phyloP scores from a whole-genome alignment of 2,329 filamentous ascomycete species.

The Westerdykella ornata region DNA sequence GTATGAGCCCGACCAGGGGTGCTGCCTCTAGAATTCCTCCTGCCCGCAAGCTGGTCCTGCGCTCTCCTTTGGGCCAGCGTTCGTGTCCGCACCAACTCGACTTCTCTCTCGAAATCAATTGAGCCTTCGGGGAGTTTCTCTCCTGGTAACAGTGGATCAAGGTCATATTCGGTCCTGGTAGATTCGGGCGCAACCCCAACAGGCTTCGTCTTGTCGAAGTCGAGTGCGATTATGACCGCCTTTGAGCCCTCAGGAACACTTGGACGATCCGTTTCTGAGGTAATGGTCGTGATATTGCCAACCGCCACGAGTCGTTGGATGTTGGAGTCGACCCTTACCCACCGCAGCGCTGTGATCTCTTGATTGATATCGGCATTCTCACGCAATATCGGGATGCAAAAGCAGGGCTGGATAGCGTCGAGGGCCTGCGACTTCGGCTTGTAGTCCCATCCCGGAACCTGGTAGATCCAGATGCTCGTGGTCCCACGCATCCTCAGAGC shows the following conservation, averaged over 20 bases:
- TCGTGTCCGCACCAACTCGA: conserved; percentile 35
- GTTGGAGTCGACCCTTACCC: conserved; percentile 26
- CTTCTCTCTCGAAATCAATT: conserved; percentile 38
- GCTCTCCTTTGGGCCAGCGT: conserved; percentile 35
- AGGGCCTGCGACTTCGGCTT: conserved; percentile 21
- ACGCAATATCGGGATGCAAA: conserved; percentile 32
- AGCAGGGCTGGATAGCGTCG: conserved; percentile 33
- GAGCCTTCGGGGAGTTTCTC: conserved; percentile 36
- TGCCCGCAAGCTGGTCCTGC: conserved; percentile 19
- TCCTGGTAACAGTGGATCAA: conserved; percentile 34
- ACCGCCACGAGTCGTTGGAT: conserved; percentile 35
- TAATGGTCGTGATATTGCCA: conserved; percentile 28
- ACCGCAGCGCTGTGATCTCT: conserved; percentile 34
- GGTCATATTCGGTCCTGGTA: conserved; percentile 30
- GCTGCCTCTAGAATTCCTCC: conserved; percentile 25
- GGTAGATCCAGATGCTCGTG: conserved; percentile 37
- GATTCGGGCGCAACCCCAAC: conserved; percentile 17
- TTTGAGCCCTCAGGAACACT: conserved; percentile 28
- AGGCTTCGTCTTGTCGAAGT: conserved; percentile 32
- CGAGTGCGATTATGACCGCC: conserved; percentile 35
- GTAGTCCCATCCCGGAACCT: conserved; percentile 34
- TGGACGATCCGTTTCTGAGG: conserved; percentile 21
- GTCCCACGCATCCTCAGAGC: conserved; percentile 34
- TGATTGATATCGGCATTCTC: conserved; percentile 28
- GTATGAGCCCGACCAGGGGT: conserved; percentile 28